These are phyloP conservation scores for Nyssa sinensis DNA, from an alignment of 148 eudicot genomes.

Conservation along the genomic window DNA sequence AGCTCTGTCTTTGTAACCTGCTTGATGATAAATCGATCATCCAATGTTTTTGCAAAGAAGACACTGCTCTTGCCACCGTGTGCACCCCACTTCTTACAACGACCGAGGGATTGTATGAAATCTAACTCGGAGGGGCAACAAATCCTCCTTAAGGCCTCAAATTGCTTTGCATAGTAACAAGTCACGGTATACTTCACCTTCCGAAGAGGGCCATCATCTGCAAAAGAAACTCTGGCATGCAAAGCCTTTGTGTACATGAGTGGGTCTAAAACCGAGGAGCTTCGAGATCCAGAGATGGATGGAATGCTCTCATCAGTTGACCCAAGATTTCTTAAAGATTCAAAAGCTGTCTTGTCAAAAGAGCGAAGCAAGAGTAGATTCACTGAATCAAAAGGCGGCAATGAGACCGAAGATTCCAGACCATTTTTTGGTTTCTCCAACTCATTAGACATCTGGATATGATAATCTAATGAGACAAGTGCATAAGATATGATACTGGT, in stretches of 20 bases:
- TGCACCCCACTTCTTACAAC: slow-evolving; percentile 98
- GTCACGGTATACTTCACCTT: slow-evolving; percentile 78
- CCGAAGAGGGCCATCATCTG: slow-evolving; percentile 64
- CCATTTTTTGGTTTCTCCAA: slow-evolving; percentile 53
- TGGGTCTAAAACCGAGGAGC: slow-evolving; percentile 56
- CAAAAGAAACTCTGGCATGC: slow-evolving; percentile 68
- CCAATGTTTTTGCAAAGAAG: slow-evolving; percentile 89
- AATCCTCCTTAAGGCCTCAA: slow-evolving; percentile 86
- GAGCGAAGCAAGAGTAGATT: slow-evolving; percentile 48
- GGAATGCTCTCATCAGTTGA: slow-evolving; percentile 64
- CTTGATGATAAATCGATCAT: slow-evolving; percentile 87
- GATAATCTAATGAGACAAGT: slow-evolving; percentile 60
- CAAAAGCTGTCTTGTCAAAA: slow-evolving; percentile 55
- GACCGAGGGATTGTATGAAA: slow-evolving; percentile 75
- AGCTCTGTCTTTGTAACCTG: slow-evolving; percentile 98
- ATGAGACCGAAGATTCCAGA: slow-evolving; percentile 46
- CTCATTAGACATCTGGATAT: slow-evolving; percentile 61
- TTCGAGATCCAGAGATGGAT: slow-evolving; percentile 49
- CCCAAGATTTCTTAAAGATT: slow-evolving; percentile 62
- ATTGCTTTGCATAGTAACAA: slow-evolving; percentile 75
- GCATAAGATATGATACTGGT: slow-evolving; percentile 88
- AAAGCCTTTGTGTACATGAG: slow-evolving; percentile 48
- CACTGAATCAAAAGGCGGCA: slow-evolving; percentile 53
- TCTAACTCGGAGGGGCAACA: slow-evolving; percentile 89
- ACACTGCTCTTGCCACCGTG: slow-evolving; percentile 93